Evolutionary conservation across 768 basidiomycete genomes (phyloP), one percentile per base, ranked within the genome.

Genomic region (Crassisporium funariophilum): DNA sequence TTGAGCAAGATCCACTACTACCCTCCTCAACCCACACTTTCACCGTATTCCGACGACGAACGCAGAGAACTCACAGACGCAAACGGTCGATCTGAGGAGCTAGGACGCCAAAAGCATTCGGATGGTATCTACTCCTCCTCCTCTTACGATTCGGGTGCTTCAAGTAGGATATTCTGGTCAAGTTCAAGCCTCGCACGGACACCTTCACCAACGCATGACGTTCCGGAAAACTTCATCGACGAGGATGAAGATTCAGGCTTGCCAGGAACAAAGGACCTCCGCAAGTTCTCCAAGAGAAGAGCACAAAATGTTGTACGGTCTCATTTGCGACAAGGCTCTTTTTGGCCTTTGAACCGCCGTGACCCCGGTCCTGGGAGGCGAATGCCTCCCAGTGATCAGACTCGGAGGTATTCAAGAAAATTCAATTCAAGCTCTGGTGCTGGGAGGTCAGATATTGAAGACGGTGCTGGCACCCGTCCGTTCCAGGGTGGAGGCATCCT

Each of bases 181-280:
- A n/a, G n/a, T n/a, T n/a, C n/a, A n/a, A n/a, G n/a, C n/a, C 27
- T 29, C 7, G 27, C 7, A 29, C n/a, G n/a, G n/a, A n/a, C n/a
- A n/a, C n/a, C 56, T 34, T 61, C 52, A 10, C 54, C 64, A 2
- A 67, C 68, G 1, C 68, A 65, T 27, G 54, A 68, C 12, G 66
- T 81, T 4, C 78, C 78, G 0, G 81, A 77, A 29, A 71, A 68
- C 38, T 85, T 74, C 59, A 83, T 89, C 54, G 80, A 79, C 44
- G 76, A 79, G 0, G 62, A 75, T 38, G 88, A 91, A 62, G 77
- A 73, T 38, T 82, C 80, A 29, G 88, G 88, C 0, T 62, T 91
- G 20, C 72, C 75, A 29, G 56, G 72, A 10, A 58, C 63, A 31
- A 58, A 70, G 31, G 55, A 70, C 49, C 38, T 58, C 12, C 55